phyloP scores from a whole-genome alignment of 306 rosid genomes.

The Casuarina cunninghamiana region DNA sequence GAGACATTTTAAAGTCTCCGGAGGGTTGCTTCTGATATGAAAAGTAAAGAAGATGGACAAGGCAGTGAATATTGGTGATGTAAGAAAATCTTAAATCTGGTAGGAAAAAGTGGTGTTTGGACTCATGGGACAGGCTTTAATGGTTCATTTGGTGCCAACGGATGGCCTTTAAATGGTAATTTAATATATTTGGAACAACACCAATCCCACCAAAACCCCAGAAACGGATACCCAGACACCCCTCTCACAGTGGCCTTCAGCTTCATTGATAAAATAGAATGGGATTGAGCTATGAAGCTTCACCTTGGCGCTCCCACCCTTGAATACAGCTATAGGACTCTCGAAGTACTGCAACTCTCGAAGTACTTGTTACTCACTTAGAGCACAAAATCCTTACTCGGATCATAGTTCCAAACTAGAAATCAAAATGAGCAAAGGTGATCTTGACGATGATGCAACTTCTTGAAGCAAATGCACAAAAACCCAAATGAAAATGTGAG shows the following conservation, averaged over 20 bases:
- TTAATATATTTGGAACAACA: not conserved
- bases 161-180: not conserved
- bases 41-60: too few species aligned
- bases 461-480: not conserved
- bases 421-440: not conserved
- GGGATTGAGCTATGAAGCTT: slow-evolving; percentile 20
- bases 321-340: not conserved
- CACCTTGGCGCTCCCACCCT: slow-evolving; percentile 27
- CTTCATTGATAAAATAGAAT: slow-evolving; percentile 41
- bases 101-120: too few species aligned
- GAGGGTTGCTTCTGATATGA: too few species aligned
- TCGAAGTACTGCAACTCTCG: slow-evolving; percentile 13
- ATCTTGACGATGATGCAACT: not conserved
- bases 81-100: too few species aligned
- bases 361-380: slow-evolving; percentile 34
- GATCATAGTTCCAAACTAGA: not conserved
- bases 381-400: not conserved
- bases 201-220: too few species aligned
- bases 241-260: slow-evolving; percentile 22
- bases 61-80: too few species aligned
- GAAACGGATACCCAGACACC: too few species aligned
- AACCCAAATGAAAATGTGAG: not conserved
- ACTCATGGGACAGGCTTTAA: too few species aligned
- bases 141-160: too few species aligned
- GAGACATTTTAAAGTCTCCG: too few species aligned